phyloP scores from a whole-genome alignment of 176 grass and related monocot genomes.

The Oryza meyeriana region DNA sequence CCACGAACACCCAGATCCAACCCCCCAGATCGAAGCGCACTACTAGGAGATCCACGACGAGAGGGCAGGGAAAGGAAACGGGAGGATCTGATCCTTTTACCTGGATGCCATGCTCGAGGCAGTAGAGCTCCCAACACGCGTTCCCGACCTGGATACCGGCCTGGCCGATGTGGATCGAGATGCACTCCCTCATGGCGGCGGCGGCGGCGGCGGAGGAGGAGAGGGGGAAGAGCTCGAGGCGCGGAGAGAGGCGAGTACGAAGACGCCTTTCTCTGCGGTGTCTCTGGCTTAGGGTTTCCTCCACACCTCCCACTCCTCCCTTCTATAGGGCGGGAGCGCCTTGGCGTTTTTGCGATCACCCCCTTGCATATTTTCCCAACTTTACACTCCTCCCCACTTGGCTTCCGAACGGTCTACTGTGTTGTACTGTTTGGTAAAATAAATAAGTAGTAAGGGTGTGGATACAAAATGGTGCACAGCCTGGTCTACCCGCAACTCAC shows the following conservation, averaged over 20 bases:
- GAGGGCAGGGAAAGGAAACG: not conserved
- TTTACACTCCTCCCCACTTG: not conserved
- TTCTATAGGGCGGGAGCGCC: not conserved
- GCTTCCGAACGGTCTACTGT: not conserved
- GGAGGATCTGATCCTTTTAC: not conserved
- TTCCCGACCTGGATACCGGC: not conserved
- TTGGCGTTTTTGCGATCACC: not conserved
- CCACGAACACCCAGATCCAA: not conserved
- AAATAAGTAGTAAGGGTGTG: fast-evolving
- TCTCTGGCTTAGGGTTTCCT: not conserved
- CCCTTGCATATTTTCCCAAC: fast-evolving
- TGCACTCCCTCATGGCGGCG: not conserved
- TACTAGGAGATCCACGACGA: not conserved
- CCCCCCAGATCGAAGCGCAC: not conserved
- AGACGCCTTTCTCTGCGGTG: not conserved
- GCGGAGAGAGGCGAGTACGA: not conserved
- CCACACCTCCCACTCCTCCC: not conserved
- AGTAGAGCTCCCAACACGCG: not conserved
- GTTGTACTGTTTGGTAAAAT: not conserved
- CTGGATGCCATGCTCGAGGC: not conserved
- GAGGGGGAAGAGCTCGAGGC: not conserved
- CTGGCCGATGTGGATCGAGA: not conserved
- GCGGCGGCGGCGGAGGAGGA: not conserved
- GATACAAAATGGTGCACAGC: too few species aligned
- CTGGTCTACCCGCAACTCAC: too few species aligned